Conservation (phyloP, 2,329 filamentous ascomycete species). For the Monilinia laxa region DNA sequence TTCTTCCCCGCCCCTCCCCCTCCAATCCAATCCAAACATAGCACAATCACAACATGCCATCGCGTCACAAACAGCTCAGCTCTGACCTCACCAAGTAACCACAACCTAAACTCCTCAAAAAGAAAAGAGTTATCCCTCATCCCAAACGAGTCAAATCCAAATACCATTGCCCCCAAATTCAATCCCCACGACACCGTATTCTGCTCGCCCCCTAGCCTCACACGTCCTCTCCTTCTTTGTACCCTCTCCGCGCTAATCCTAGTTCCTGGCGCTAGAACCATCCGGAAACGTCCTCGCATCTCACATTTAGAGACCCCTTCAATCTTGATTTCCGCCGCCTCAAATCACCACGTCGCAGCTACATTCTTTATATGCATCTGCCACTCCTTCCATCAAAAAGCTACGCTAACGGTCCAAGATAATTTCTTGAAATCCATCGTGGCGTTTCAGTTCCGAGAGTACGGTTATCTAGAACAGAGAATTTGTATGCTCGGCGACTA, state of each 20-base stretch:
- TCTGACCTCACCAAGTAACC: not conserved
- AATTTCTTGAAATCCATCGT: not conserved
- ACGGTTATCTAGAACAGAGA: not conserved
- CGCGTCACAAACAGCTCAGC: not conserved
- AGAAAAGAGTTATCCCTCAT: not conserved
- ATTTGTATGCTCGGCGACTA: not conserved
- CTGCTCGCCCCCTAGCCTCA: not conserved
- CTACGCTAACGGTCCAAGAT: not conserved
- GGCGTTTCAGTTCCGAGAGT: not conserved
- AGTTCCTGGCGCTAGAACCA: constrained; percentile 3
- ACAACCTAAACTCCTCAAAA: not conserved
- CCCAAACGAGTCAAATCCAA: not conserved
- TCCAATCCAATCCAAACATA: no score
- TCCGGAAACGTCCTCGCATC: not conserved
- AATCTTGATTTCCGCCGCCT: not conserved
- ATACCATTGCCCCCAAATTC: not conserved
- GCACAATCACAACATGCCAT: not conserved
- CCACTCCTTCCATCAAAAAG: not conserved
- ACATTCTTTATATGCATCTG: not conserved
- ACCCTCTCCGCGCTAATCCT: not conserved
- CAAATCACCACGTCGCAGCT: not conserved
- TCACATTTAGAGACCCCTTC: not conserved
- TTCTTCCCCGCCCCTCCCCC: no score
- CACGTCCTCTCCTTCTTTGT: not conserved
- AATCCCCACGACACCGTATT: not conserved